These are phyloP conservation scores for Turritis glabra DNA, from an alignment of 345 rosid species.

Conservation along the genomic window DNA sequence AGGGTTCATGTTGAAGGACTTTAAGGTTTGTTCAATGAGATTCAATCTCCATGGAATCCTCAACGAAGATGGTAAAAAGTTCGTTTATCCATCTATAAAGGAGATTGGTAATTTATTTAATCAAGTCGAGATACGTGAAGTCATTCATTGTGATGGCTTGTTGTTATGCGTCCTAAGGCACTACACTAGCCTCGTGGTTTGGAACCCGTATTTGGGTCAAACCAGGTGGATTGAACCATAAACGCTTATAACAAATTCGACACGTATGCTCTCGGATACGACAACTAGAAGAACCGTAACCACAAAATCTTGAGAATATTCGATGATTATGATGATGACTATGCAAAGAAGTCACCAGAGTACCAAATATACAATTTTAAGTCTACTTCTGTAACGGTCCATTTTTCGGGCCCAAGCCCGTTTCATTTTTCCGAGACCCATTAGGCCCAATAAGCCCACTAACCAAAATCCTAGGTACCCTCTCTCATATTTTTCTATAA, in stretches of 20 bases:
- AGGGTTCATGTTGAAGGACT: background rate
- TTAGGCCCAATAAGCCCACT: no score
- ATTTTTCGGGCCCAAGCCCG: no score
- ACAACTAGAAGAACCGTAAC: background rate
- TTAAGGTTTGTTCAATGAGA: background rate
- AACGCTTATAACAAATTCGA: background rate
- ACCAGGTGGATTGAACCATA: background rate
- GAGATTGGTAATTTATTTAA: background rate
- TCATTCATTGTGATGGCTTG: background rate
- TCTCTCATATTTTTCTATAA: no score
- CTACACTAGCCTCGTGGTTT: background rate
- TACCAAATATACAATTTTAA: no score
- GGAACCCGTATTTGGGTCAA: constrained; percentile 22
- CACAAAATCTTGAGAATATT: no score
- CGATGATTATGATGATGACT: no score
- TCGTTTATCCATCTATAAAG: background rate
- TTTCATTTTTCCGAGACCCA: no score
- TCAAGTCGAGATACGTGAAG: background rate
- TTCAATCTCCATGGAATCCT: background rate
- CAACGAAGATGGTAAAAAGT: background rate
- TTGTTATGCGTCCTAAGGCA: background rate
- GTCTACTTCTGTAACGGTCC: no score
- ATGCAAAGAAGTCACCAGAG: no score
- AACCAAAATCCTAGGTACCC: no score
- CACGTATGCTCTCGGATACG: background rate